These are phyloP conservation scores for Metschnikowia shivogae DNA, from an alignment of 805 yeast species.

Conservation along the genomic window DNA sequence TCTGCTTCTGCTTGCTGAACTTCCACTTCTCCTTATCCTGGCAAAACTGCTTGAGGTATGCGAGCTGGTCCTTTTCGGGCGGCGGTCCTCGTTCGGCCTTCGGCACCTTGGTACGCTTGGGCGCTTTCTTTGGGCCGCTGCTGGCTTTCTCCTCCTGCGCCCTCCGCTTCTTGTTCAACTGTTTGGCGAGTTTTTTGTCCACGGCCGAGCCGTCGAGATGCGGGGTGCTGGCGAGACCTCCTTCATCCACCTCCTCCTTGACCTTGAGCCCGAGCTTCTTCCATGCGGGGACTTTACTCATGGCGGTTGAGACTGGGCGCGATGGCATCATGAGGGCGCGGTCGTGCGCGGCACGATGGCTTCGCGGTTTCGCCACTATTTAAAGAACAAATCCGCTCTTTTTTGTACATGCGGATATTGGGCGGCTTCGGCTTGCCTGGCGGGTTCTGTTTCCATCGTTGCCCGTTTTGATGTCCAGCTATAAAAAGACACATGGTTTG, in stretches of 20 bases:
- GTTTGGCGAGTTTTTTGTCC: constrained; percentile 42
- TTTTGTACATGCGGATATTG: constrained; percentile 16
- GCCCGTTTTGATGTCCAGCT: constrained; percentile 27
- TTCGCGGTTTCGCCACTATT: too few species aligned
- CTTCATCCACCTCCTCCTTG: constrained; percentile 42
- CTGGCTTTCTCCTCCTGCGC: constrained; percentile 17
- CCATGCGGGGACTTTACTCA: constrained; percentile 69
- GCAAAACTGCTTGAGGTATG: constrained; percentile 55
- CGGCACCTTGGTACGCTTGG: constrained; percentile 68
- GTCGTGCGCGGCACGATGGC: constrained; percentile 11
- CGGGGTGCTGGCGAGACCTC: constrained; percentile 42
- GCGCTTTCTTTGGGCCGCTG: constrained; percentile 46
- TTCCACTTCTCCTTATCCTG: constrained; percentile 66
- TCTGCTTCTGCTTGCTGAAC: constrained; percentile 81
- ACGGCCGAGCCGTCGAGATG: constrained; percentile 43
- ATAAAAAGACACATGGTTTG: constrained; percentile 43
- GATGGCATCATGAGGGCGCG: neutral
- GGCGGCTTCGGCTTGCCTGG: constrained; percentile 9
- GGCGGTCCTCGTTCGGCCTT: constrained; percentile 65
- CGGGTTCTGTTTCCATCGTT: constrained; percentile 6
- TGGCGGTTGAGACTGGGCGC: constrained; percentile 1
- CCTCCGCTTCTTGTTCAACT: constrained; percentile 33
- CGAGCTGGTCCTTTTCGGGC: constrained; percentile 73
- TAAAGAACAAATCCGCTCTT: too few species aligned
- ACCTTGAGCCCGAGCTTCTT: constrained; percentile 69